Base-by-base conservation (phyloP, 2,329 filamentous ascomycete species). In the Cladophialophora exuberans region DNA sequence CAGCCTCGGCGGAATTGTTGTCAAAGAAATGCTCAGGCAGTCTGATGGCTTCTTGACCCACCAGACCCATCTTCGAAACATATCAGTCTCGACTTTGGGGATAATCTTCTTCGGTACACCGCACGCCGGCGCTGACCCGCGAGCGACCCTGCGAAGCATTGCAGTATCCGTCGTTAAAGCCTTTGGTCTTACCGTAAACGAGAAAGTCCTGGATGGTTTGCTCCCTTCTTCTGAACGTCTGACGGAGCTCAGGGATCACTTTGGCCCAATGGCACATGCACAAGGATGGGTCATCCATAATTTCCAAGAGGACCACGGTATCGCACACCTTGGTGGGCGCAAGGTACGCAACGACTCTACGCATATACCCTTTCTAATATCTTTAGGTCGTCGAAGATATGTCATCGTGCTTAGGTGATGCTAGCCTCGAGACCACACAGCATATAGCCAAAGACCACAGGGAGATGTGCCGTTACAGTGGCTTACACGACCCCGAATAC, bases 401-500 rank as follows among this genome's bases (percentile, higher is more conserved):
- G 4, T 74, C 72, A 0, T 75, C 73, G 1, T 71, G 56, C 52
- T 57, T 75, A 7, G 62, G 67, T 36, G 25, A 66, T 15, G 63
- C 66, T 0, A 44, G 30, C 3, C 44, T 70, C 18, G 72, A 75
- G 44, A 67, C 60, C 13, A 65, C 55, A 1, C 55, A 72, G 36
- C 69, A 72, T 45, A 74, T 74, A 23, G 56, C 43, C 6, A 52
- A 55, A 6, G 62, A 72, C 22, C 71, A 73, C 43, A 71, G 69
- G 64, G 68, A 68, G 3, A 72, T 73, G 67, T 72, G 69, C 39
- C 66, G 68, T 2, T 74, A 73, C 31, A 38, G 57, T 5, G 61
- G 65, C 2, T 38, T 47, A 1, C 42, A 67, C 1, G 69, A 74
- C 42, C 23, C 54, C 2, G 67, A 72, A 45, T 74, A 70, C 44